phyloP scores from a whole-genome alignment of 1,284 basidiomycete species.

The Earliella scabrosa region DNA sequence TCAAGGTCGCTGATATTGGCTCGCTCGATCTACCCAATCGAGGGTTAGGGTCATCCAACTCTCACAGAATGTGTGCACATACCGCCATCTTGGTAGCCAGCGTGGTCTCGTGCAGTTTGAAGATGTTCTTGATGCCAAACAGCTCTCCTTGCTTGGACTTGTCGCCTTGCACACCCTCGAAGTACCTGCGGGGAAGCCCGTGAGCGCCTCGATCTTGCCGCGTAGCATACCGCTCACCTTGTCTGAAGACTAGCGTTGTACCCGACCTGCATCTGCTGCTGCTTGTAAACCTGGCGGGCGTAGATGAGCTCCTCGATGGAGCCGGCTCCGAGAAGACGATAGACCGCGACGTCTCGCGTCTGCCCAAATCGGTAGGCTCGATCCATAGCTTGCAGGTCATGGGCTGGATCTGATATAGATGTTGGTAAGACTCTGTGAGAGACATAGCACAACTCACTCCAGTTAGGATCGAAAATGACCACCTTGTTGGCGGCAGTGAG shows the following conservation, averaged over 20 bases:
- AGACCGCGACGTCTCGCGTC: constrained; percentile 84
- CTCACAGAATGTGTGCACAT: constrained; percentile 26
- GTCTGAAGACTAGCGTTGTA: constrained; percentile 84
- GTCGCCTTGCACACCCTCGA: constrained; percentile 82
- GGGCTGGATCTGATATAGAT: constrained; percentile 68
- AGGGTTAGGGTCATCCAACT: no score
- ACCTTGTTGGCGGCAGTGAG: constrained; percentile 83
- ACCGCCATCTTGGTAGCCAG: constrained; percentile 78
- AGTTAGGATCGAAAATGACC: constrained; percentile 89
- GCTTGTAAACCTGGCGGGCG: constrained; percentile 87
- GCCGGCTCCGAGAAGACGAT: constrained; percentile 83
- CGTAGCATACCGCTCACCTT: constrained; percentile 44
- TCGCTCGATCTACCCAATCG: constrained; percentile 67
- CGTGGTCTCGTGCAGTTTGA: constrained; percentile 74
- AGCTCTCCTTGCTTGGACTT: constrained; percentile 76
- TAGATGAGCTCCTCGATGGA: constrained; percentile 88
- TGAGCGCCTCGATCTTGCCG: not conserved
- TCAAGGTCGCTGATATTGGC: constrained; percentile 73
- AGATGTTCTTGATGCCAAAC: constrained; percentile 84
- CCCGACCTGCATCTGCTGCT: constrained; percentile 87
- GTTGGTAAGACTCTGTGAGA: not conserved
- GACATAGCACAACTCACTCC: constrained; percentile 62
- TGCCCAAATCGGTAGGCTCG: constrained; percentile 90
- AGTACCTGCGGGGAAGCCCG: constrained; percentile 56
- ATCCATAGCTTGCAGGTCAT: constrained; percentile 89